Evolutionary conservation across 768 basidiomycete genomes (phyloP).

Genomic region (Filobasidium floriforme): DNA sequence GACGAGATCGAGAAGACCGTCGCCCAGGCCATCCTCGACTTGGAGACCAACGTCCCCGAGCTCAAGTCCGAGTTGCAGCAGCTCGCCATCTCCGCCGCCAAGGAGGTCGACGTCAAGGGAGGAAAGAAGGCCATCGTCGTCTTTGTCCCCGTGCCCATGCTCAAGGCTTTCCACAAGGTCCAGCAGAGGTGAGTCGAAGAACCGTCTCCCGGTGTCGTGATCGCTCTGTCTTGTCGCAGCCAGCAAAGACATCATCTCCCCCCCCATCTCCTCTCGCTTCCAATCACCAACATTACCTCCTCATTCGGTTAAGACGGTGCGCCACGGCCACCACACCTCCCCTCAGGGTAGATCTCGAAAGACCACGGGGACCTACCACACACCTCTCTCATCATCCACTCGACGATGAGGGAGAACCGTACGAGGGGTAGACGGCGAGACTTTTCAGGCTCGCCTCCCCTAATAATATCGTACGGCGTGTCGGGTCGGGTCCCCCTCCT

Average conservation of each 20-base stretch:
- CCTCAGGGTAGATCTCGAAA: too few species aligned
- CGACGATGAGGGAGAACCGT: not conserved
- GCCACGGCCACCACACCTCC: too few species aligned
- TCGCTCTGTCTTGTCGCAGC: not conserved
- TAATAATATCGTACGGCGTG: not conserved
- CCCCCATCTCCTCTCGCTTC: not conserved
- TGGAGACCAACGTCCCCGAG: slow-evolving; percentile 96
- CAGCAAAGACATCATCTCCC: not conserved
- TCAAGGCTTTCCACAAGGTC: slow-evolving; percentile 98
- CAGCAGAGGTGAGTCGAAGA: slow-evolving; percentile 72
- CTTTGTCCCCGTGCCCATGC: slow-evolving; percentile 92
- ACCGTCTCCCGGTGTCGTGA: not conserved
- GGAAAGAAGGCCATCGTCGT: slow-evolving; percentile 99
- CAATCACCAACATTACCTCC: not conserved
- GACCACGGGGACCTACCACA: not conserved
- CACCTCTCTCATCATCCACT: not conserved
- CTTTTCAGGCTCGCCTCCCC: slow-evolving; percentile 46
- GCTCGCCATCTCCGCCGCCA: slow-evolving; percentile 95
- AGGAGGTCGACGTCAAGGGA: slow-evolving; percentile 97
- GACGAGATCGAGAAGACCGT: slow-evolving; percentile 96
- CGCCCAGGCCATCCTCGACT: slow-evolving; percentile 90
- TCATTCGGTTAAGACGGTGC: too few species aligned
- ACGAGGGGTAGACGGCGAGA: slow-evolving; percentile 42
- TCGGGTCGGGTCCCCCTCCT: too few species aligned
- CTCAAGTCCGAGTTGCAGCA: slow-evolving; percentile 92